Base-by-base conservation (phyloP, 768 basidiomycete species). In the Tricholoma furcatifolium region DNA sequence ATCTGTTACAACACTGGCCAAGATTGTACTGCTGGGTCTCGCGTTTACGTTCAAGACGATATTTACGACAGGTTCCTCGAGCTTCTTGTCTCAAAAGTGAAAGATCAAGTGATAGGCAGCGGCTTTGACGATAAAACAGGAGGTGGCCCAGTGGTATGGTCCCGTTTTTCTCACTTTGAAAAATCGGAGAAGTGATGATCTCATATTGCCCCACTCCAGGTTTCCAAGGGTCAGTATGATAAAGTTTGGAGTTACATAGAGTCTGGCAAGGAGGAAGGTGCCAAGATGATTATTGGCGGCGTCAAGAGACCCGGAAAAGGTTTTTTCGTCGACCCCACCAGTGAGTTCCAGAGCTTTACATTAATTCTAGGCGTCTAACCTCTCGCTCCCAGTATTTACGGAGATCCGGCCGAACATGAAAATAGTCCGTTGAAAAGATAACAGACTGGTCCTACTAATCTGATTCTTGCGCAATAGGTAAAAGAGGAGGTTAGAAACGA, bases 1-100 rank as follows among this genome's bases (percentile, higher is more conserved):
- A 87, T 94, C 51, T 85, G 87, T 60, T 93, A 90, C 70, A 92
- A 92, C 61, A 84, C 88, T 32, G 91, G 92, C n/a, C 91, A 96
- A 69, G 91, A 93, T 65, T 97, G 95, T 68, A 92, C 90, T 3
- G 93, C 93, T 20, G 93, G 95, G 36, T 95, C 93, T 31, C 82
- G 95, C 12, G 72, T 94, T 34, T 93, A 91, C 65, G 92, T 93
- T 18, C 93, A 98, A 65, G 88, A 93, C 48, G 78, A 80, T 20
- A 77, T 95, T 47, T 91, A 97, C 65, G 91, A 97, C 66, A 85
- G 84, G 65, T 95, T 97, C 67, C 62, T 95, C 27, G 67, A 75
- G 24, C 58, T 85, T 48, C 71, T 93, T 36, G 79, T 87, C 11
- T 70, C 73, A 18, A 87, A 86, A 65, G 84, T 87, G 17, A 83